These are phyloP conservation scores for Hypsizygus ulmarius DNA, from an alignment of 1,284 basidiomycete genomes.

Conservation along the genomic window DNA sequence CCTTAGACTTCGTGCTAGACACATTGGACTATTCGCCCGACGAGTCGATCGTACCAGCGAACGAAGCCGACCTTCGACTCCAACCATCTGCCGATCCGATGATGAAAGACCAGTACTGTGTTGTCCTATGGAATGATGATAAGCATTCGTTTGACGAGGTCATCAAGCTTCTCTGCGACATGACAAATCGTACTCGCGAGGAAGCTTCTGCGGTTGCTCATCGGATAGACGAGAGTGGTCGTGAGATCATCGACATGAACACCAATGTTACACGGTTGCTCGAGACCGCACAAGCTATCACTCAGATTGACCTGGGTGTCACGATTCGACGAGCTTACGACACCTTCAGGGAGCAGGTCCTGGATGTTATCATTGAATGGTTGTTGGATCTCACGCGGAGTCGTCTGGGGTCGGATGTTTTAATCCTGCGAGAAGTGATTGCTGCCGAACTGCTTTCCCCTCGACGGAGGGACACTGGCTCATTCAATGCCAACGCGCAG, in stretches of 20 bases:
- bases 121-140: constrained; percentile 97
- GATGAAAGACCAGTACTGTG: constrained; percentile 77
- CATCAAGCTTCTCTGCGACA: constrained; percentile 74
- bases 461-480: constrained; percentile 47
- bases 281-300: constrained; percentile 77
- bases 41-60: constrained; percentile 67
- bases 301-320: constrained; percentile 90
- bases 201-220: constrained; percentile 68
- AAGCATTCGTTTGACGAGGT: constrained; percentile 94
- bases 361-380: constrained; percentile 83
- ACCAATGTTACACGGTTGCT: constrained; percentile 68
- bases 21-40: constrained; percentile 85
- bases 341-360: constrained; percentile 87
- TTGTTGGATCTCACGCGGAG: constrained; percentile 78
- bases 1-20: constrained; percentile 83
- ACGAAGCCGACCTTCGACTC: constrained; percentile 67
- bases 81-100: constrained; percentile 74
- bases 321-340: constrained; percentile 88
- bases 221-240: constrained; percentile 79
- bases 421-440: constrained; percentile 72
- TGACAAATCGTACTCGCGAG: constrained; percentile 56
- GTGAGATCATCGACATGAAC: constrained; percentile 84
- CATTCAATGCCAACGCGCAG: constrained; percentile 32
- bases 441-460: constrained; percentile 68
- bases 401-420: constrained; percentile 61